Evolutionary conservation across 441 rosid species (phyloP).

Genomic region (Populus hybrid): DNA sequence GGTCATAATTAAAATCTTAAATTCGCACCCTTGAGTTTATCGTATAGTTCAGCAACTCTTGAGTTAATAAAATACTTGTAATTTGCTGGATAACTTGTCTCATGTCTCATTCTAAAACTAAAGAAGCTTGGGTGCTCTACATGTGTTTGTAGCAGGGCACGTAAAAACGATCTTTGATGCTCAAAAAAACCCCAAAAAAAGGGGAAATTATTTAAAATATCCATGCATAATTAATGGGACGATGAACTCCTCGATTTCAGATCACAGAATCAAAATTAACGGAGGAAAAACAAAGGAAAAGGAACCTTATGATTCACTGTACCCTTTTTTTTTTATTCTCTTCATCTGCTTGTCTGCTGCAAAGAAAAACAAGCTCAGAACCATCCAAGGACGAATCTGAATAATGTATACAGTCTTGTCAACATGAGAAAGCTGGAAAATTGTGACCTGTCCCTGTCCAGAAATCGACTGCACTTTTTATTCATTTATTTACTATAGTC

Average conservation of each 20-base stretch:
- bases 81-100: too few species aligned
- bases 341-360: too few species aligned
- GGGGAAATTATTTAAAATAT: too few species aligned
- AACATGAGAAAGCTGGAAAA: neutral
- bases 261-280: neutral
- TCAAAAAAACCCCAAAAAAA: too few species aligned
- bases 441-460: neutral
- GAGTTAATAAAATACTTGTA: too few species aligned
- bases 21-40: too few species aligned
- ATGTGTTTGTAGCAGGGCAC: too few species aligned
- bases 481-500: neutral
- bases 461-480: neutral
- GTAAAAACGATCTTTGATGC: too few species aligned
- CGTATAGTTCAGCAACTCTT: neutral
- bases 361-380: neutral
- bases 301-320: neutral
- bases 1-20: too few species aligned
- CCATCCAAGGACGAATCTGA: neutral
- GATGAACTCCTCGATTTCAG: neutral
- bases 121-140: too few species aligned
- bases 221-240: neutral
- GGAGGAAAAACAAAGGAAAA: neutral
- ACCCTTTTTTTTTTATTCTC: too few species aligned
- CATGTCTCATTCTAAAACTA: too few species aligned
- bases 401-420: neutral